These are phyloP conservation scores for Mycena venus DNA, from an alignment of 768 basidiomycete genomes.

Conservation along the genomic window DNA sequence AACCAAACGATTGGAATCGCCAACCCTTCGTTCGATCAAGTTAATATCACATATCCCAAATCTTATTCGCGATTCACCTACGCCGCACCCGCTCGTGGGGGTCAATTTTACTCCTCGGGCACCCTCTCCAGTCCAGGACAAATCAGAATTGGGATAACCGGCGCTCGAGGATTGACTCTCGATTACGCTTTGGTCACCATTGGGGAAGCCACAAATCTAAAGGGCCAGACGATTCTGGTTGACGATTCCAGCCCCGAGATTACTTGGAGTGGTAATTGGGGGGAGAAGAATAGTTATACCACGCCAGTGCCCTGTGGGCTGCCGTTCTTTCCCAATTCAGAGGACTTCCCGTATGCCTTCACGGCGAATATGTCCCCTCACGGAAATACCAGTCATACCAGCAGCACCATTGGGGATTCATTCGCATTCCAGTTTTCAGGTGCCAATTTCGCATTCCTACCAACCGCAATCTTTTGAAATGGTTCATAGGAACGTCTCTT, in stretches of 20 bases:
- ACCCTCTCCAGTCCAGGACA: not conserved
- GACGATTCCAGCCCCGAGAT: constrained; percentile 27
- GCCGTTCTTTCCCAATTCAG: not conserved
- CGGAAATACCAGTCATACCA: constrained; percentile 10
- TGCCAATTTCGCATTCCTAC: too few species aligned
- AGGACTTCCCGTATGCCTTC: not conserved
- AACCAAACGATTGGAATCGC: constrained; percentile 14
- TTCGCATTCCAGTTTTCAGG: constrained; percentile 10
- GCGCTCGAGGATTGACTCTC: not conserved
- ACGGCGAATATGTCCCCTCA: constrained; percentile 5
- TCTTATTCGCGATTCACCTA: not conserved
- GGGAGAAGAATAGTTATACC: not conserved
- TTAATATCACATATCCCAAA: not conserved
- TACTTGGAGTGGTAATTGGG: constrained; percentile 22
- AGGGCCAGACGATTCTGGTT: constrained; percentile 27
- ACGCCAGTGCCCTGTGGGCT: not conserved
- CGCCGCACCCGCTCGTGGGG: not conserved
- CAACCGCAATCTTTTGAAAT: not conserved
- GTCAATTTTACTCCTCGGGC: not conserved
- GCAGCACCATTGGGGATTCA: constrained; percentile 2
- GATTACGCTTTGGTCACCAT: constrained; percentile 28
- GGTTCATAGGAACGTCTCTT: not conserved
- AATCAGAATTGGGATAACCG: not conserved
- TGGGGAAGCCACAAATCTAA: constrained; percentile 1
- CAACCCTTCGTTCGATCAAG: not conserved